A percentile compares a stretch with the other conserved stretches of the same genome.
These are phyloP conservation scores for Avena atlantica DNA, from an alignment of 176 grass and related monocot species.

Conservation along the genomic window DNA sequence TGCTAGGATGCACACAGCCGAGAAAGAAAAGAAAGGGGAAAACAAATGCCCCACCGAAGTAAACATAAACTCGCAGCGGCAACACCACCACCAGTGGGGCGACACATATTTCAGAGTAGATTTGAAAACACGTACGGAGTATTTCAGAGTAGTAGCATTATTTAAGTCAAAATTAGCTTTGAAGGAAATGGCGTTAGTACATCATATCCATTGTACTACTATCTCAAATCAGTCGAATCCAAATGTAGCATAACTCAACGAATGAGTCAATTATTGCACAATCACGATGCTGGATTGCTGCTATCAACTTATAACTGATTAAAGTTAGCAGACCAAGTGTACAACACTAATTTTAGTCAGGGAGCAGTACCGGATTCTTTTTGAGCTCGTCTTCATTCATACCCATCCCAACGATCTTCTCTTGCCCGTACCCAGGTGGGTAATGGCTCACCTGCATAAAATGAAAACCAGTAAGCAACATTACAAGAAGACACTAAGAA, in stretches of 20 bases:
- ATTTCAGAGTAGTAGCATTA: neutral
- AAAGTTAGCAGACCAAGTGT: neutral
- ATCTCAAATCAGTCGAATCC: neutral
- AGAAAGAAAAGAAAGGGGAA: too few relatives aligned
- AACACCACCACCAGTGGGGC: too few relatives aligned
- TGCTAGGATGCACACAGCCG: too few relatives aligned
- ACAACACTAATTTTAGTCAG: constrained; percentile 10
- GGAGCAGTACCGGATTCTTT: constrained; percentile 70
- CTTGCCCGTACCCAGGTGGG: constrained; percentile 77
- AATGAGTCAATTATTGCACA: neutral
- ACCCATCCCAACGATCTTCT: constrained; percentile 90
- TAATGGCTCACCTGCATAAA: constrained; percentile 90
- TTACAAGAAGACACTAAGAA: neutral
- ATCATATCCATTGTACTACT: neutral
- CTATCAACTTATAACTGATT: neutral
- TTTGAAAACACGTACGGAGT: neutral
- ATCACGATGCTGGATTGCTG: neutral
- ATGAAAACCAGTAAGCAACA: constrained; percentile 34
- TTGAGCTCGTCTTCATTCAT: constrained; percentile 97
- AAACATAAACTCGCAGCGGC: too few relatives aligned
- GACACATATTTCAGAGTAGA: neutral
- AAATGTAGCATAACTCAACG: neutral
- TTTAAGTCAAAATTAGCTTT: neutral
- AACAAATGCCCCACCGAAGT: too few relatives aligned
- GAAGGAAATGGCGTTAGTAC: neutral